These are phyloP conservation scores for Pisolithus marmoratus DNA, from an alignment of 768 basidiomycete species.

Conservation along the genomic window DNA sequence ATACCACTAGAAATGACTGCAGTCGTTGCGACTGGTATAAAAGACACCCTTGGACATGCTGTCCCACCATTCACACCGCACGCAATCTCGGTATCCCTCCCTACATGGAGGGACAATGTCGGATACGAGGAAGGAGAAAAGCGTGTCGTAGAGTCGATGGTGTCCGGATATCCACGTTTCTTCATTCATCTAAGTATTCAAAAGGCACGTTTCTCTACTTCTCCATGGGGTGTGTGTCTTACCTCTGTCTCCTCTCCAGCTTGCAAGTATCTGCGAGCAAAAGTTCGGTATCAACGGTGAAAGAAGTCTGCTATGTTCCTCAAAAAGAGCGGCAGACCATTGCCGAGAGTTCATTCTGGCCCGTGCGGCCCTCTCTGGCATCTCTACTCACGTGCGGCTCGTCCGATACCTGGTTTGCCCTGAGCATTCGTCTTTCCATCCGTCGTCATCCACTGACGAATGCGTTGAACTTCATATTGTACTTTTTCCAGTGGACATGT, in stretches of 20 bases:
- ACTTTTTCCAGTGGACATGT: conserved; percentile 61
- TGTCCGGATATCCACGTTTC: conserved; percentile 90
- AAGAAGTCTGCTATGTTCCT: conserved; percentile 73
- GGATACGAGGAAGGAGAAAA: conserved; percentile 88
- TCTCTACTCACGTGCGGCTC: conserved; percentile 45
- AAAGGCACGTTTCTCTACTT: conserved; percentile 51
- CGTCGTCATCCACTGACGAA: conserved; percentile 19
- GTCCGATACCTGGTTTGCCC: conserved; percentile 70
- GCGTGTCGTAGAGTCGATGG: conserved; percentile 73
- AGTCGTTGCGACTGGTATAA: conserved; percentile 1
- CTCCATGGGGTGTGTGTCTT: not conserved
- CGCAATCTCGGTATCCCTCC: conserved; percentile 92
- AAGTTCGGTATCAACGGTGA: conserved; percentile 74
- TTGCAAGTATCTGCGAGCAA: conserved; percentile 67
- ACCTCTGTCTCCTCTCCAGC: conserved; percentile 39
- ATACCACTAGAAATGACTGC: conserved; percentile 2
- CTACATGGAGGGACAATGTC: conserved; percentile 87
- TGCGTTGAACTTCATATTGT: conserved; percentile 74
- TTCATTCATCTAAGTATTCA: conserved; percentile 84
- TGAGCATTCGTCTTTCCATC: conserved; percentile 34
- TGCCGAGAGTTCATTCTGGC: conserved; percentile 70
- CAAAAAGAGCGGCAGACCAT: conserved; percentile 62
- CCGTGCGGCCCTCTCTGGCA: conserved; percentile 40
- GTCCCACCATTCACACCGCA: conserved; percentile 72
- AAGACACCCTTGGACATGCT: conserved; percentile 37